These are phyloP conservation scores for Hemerocallis citrina DNA, from an alignment of 106 monocot genomes.

Conservation along the genomic window DNA sequence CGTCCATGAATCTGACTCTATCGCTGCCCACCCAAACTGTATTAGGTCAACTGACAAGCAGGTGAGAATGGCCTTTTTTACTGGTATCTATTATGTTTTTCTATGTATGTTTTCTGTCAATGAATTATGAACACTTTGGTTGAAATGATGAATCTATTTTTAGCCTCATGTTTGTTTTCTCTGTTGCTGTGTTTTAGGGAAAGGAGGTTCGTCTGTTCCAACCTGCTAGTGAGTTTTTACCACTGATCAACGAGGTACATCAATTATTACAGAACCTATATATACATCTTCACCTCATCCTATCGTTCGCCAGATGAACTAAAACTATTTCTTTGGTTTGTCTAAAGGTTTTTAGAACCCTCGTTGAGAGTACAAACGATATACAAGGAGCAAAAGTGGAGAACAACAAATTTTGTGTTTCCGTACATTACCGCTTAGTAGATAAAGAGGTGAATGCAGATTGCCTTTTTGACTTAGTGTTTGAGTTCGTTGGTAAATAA, in stretches of 20 bases:
- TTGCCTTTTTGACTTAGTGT: too few relatives aligned
- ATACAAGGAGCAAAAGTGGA: constrained; percentile 63
- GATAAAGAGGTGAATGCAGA: constrained; percentile 41
- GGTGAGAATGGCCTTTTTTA: constrained; percentile 14
- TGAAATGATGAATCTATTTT: background rate
- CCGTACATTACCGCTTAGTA: constrained; percentile 85
- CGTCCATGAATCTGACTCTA: constrained; percentile 24
- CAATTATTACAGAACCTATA: background rate
- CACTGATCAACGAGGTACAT: constrained; percentile 70
- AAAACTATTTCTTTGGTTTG: background rate
- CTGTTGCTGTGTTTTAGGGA: constrained; percentile 24
- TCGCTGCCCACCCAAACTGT: constrained; percentile 40
- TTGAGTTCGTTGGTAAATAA: too few relatives aligned
- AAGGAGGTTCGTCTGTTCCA: constrained; percentile 70
- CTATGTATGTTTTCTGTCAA: too few relatives aligned
- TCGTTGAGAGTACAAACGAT: constrained; percentile 50
- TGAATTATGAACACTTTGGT: too few relatives aligned
- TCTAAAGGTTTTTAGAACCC: constrained; percentile 62
- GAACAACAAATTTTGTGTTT: constrained; percentile 82
- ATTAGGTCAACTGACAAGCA: constrained; percentile 55
- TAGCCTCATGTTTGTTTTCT: background rate
- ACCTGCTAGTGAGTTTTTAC: constrained; percentile 74
- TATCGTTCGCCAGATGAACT: background rate
- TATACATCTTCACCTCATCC: background rate
- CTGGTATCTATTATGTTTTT: background rate